phyloP scores from a whole-genome alignment of 768 basidiomycete species.

The Trametes maxima region DNA sequence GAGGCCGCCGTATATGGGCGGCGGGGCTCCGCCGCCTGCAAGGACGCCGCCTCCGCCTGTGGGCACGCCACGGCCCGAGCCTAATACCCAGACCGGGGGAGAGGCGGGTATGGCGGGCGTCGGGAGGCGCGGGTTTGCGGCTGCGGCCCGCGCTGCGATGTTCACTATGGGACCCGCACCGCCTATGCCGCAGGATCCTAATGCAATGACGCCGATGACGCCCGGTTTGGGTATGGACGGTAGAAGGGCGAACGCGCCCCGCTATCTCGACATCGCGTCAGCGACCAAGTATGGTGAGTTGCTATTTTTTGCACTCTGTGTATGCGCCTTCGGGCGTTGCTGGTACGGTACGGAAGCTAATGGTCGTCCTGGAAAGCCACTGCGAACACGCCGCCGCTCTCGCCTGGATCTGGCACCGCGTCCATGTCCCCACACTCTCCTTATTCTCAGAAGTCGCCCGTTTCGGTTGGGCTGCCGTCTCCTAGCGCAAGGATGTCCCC shows the following conservation, averaged over 20 bases:
- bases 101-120: slow-evolving; percentile 91
- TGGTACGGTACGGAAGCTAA: not conserved
- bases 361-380: slow-evolving; percentile 1
- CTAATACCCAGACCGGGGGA: slow-evolving; percentile 75
- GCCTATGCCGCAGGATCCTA: slow-evolving; percentile 11
- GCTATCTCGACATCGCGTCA: slow-evolving; percentile 33
- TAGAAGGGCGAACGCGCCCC: slow-evolving; percentile 35
- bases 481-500: slow-evolving; percentile 18
- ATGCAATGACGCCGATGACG: slow-evolving; percentile 2
- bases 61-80: slow-evolving; percentile 29
- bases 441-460: slow-evolving; percentile 29
- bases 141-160: slow-evolving; percentile 69
- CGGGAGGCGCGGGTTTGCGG: slow-evolving; percentile 79
- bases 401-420: slow-evolving; percentile 30
- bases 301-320: not conserved
- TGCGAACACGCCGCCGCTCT: slow-evolving; percentile 33
- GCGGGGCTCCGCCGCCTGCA: slow-evolving; percentile 5
- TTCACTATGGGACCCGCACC: slow-evolving; percentile 31
- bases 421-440: slow-evolving; percentile 32
- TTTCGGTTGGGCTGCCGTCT: slow-evolving; percentile 23
- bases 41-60: slow-evolving; percentile 1
- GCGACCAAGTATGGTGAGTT: slow-evolving; percentile 31
- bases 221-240: slow-evolving; percentile 35
- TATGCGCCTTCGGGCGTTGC: too few relatives aligned
- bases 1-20: slow-evolving; percentile 19